These are phyloP conservation scores for Cicer judaicum DNA, from an alignment of 306 rosid genomes.

Conservation along the genomic window DNA sequence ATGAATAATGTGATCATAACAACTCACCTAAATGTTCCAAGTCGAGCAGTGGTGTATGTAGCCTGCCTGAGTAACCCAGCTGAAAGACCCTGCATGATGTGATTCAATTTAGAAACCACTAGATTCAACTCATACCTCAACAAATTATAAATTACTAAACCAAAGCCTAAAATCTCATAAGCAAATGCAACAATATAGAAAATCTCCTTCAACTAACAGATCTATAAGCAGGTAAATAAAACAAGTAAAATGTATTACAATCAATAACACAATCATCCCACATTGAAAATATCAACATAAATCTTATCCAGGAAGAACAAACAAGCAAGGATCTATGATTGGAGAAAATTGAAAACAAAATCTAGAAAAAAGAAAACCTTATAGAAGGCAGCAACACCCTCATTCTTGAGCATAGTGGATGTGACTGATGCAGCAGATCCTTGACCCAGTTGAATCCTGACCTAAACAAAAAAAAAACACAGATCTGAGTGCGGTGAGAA, in stretches of 20 bases:
- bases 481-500: slow-evolving; percentile 55
- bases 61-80: slow-evolving; percentile 98
- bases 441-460: slow-evolving; percentile 98
- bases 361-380: slow-evolving; percentile 59
- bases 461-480: slow-evolving; percentile 58
- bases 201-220: slow-evolving; percentile 31
- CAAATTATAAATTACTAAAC: slow-evolving; percentile 18
- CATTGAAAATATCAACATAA: slow-evolving; percentile 27
- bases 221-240: slow-evolving; percentile 31
- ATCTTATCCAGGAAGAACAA: slow-evolving; percentile 9
- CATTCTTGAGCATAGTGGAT: slow-evolving; percentile 79
- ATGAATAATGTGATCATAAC: neutral
- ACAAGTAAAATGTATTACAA: neutral
- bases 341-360: slow-evolving; percentile 27
- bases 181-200: slow-evolving; percentile 10
- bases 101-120: slow-evolving; percentile 39
- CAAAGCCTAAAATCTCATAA: neutral
- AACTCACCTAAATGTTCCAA: slow-evolving; percentile 91
- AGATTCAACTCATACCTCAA: slow-evolving; percentile 12
- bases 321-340: slow-evolving; percentile 34
- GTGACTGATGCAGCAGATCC: slow-evolving; percentile 86
- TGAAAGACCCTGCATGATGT: slow-evolving; percentile 78
- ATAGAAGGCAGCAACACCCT: slow-evolving; percentile 84
- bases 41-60: slow-evolving; percentile 97
- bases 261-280: slow-evolving; percentile 12